Evolutionary conservation across 192 early-diverging fungal species (phyloP).

Genomic region (Linnemannia exigua): DNA sequence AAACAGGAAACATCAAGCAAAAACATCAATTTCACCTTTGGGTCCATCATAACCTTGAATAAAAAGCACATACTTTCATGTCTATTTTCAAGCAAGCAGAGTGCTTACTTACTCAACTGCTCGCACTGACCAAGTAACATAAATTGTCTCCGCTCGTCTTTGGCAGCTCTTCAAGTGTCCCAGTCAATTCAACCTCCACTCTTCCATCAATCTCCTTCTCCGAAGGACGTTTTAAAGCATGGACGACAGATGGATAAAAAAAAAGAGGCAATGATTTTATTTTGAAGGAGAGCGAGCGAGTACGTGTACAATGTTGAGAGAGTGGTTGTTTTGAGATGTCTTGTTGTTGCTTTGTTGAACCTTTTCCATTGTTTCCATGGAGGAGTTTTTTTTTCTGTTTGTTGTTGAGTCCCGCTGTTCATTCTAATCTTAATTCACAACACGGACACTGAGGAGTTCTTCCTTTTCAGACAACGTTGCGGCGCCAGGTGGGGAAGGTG

Average conservation of each 20-base stretch:
- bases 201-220: too few relatives aligned
- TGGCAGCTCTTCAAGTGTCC: too few relatives aligned
- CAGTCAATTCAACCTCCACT: too few relatives aligned
- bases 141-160: background rate
- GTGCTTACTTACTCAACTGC: background rate
- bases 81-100: too few relatives aligned
- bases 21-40: too few relatives aligned
- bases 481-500: slow-evolving; percentile 28
- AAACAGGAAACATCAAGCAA: background rate
- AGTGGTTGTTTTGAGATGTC: background rate
- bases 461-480: slow-evolving; percentile 39
- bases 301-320: background rate
- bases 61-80: too few relatives aligned
- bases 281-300: background rate
- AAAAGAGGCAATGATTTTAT: background rate
- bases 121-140: background rate
- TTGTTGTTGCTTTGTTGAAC: background rate
- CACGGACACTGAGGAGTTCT: slow-evolving; percentile 45
- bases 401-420: background rate
- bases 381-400: background rate
- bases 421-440: slow-evolving; percentile 15
- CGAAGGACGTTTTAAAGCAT: too few relatives aligned
- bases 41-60: too few relatives aligned
- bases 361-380: background rate
- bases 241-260: background rate